Base-by-base conservation (phyloP, 257 asterid species). In the Gentiana dahurica region DNA sequence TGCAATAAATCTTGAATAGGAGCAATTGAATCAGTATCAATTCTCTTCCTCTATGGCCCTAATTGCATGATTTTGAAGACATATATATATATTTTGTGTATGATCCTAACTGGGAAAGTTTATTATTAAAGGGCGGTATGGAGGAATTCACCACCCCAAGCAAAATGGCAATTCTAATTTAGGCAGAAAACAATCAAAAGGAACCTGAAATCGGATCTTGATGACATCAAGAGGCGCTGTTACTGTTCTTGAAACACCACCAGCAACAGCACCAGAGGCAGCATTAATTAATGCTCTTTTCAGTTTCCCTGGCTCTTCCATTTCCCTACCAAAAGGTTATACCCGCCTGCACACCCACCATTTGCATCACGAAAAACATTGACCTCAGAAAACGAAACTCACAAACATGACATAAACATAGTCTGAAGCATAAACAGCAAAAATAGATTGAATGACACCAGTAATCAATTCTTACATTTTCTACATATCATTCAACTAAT, bases 171-270 rank as follows among this genome's bases (percentile, higher is more conserved):
- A n/a, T 13, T 41, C 44, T 7, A 44, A 49, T 11, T 15, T 1
- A 46, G 7, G 4, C 34, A 4, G 24, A 44, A 54, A 5, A 32
- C 43, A 34, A 10, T 36, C 10, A 13, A 61, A 43, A 55, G 43
- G 37, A 57, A 87, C 98, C 98, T 91, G 98, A 72, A 91, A 91
- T 73, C 98, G 76, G 61, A 91, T 91, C 73, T 91, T 91, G 70
- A 91, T 85, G 33, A 91, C 98, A 74, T 91, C 98, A 45, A 91
- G 87, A 8, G 98, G 98, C 32, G 98, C 87, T 0, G 96, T 91
- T 12, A 91, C 83, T 1, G 89, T 84, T 68, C 98, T 83, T 0
- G 95, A 87, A 41, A 91, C 51, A 51, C 64, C 95, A 24, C 98
- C 96, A 12, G 98, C 71, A 56, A 91, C 68, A 4, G 96, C 96